Evolutionary conservation across 225 moss, liverwort and hornwort genomes (phyloP).

Genomic region (Lunularia cruciata): DNA sequence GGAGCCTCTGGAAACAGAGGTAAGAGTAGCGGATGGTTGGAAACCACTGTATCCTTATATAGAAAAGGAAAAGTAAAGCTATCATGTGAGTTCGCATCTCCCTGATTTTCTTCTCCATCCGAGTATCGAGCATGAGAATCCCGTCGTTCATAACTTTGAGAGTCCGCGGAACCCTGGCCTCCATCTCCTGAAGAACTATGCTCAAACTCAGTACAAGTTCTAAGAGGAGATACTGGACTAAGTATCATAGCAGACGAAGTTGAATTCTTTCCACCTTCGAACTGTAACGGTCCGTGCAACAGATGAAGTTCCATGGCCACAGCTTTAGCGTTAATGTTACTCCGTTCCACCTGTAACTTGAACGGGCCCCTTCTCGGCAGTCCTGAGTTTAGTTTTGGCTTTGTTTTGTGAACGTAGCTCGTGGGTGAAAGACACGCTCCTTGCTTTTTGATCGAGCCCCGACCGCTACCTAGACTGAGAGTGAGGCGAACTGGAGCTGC

Average conservation of each 20-base stretch:
- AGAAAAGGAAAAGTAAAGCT: not conserved
- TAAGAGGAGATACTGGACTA: not conserved
- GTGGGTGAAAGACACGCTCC: not conserved
- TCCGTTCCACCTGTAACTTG: too few relatives aligned
- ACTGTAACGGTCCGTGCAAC: too few relatives aligned
- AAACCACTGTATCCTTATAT: not conserved
- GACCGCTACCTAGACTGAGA: not conserved
- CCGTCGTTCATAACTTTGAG: not conserved
- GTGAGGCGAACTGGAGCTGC: not conserved
- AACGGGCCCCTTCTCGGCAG: too few relatives aligned
- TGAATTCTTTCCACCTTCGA: too few relatives aligned
- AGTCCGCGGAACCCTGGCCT: not conserved
- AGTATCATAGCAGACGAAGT: too few relatives aligned
- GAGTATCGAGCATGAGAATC: too few relatives aligned
- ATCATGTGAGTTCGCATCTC: not conserved
- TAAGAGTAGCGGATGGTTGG: not conserved
- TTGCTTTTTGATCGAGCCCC: not conserved
- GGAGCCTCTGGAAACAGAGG: not conserved
- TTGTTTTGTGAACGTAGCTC: not conserved
- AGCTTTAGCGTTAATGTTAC: too few relatives aligned
- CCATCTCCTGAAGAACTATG: not conserved
- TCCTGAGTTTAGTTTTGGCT: too few relatives aligned
- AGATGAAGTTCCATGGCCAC: too few relatives aligned
- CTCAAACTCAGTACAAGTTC: not conserved
- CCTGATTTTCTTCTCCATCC: too few relatives aligned